Percentiles rank a stretch among this genome's conserved stretches.
Conservation (phyloP, 305 asterid genomes). For the Fraxinus sp. region DNA sequence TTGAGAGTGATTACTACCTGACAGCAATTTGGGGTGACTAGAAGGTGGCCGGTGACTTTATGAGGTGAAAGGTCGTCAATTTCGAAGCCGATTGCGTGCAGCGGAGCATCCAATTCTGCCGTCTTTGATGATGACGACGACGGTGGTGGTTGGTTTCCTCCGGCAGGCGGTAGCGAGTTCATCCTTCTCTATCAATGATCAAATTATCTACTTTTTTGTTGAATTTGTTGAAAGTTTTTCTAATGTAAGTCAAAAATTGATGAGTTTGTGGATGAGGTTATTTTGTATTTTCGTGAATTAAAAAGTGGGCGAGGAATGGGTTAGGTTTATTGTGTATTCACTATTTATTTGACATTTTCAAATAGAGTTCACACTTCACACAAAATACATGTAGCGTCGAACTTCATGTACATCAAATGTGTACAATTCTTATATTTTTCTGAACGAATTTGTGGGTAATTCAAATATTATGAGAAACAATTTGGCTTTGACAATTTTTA, state of each 20-base stretch:
- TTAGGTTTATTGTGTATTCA: background rate
- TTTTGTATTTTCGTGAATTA: too few relatives aligned
- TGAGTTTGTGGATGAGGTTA: background rate
- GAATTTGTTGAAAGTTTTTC: background rate
- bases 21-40: conserved; percentile 29
- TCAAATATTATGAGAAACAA: too few relatives aligned
- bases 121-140: background rate
- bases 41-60: conserved; percentile 27
- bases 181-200: background rate
- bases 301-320: background rate
- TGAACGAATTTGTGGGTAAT: too few relatives aligned
- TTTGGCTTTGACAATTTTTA: too few relatives aligned
- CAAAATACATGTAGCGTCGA: too few relatives aligned
- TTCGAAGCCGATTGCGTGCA: conserved; percentile 27
- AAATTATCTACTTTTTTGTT: background rate
- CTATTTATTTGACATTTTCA: too few relatives aligned
- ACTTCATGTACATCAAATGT: too few relatives aligned
- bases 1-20: conserved; percentile 14
- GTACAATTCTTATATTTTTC: too few relatives aligned
- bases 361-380: too few relatives aligned
- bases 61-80: conserved; percentile 22
- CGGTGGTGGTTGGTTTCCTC: background rate
- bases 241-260: background rate
- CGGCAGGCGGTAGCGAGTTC: background rate
- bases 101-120: conserved; percentile 27